Conservation (phyloP, 148 eudicot genomes). For the Amaranthus hypochondriacus region DNA sequence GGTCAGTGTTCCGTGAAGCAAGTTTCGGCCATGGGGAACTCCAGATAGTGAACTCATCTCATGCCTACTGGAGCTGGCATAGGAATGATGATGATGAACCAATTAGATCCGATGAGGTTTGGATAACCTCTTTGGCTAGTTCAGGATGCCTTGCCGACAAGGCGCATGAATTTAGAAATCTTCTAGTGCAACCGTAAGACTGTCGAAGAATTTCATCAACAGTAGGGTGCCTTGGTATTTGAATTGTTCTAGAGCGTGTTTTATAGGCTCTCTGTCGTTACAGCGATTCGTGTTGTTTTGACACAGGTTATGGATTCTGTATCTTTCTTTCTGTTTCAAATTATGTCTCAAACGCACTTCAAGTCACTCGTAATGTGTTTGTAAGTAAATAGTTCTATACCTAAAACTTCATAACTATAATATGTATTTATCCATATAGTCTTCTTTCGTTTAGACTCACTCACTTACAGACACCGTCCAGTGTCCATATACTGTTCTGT, state of each 20-base stretch:
- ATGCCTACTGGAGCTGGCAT: conserved; percentile 93
- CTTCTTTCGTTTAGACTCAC: background rate
- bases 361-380: background rate
- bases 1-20: conserved; percentile 88
- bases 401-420: background rate
- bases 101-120: conserved; percentile 70
- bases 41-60: conserved; percentile 52
- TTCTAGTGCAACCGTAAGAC: conserved; percentile 45
- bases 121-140: conserved; percentile 67
- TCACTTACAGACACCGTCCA: no score
- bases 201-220: background rate
- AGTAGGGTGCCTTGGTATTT: background rate
- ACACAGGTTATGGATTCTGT: background rate
- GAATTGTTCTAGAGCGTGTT: conserved; percentile 7
- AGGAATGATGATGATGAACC: conserved; percentile 91
- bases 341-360: background rate
- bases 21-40: conserved; percentile 97
- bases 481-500: no score
- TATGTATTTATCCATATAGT: background rate
- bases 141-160: conserved; percentile 52
- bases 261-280: background rate
- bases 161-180: conserved; percentile 38
- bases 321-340: background rate
- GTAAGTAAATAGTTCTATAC: background rate
- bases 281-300: background rate